Evolutionary conservation across 306 rosid species (phyloP).

Genomic region (Sindora glabra): DNA sequence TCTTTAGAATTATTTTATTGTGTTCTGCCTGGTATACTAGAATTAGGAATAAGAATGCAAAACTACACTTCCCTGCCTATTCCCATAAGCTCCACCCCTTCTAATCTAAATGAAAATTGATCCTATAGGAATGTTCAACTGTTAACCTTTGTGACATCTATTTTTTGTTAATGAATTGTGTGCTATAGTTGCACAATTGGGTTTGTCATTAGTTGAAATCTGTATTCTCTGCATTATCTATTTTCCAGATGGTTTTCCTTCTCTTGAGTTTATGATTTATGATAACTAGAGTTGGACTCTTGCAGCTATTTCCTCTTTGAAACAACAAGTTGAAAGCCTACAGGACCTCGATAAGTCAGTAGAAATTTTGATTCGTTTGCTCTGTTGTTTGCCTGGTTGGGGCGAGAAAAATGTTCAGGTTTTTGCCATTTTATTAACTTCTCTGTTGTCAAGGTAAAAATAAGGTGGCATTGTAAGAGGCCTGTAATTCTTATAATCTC

Average conservation of each 20-base stretch:
- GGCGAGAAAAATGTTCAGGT: conserved; percentile 99
- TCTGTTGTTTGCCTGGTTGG: conserved; percentile 94
- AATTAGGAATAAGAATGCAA: too few relatives aligned
- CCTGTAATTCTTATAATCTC: conserved; percentile 10
- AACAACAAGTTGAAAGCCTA: conserved; percentile 76
- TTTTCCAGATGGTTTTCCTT: background rate
- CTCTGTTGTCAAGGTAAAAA: conserved; percentile 3
- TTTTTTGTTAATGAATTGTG: too few relatives aligned
- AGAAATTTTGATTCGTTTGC: conserved; percentile 76
- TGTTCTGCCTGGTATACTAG: too few relatives aligned
- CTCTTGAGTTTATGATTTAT: conserved; percentile 6
- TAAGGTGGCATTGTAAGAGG: background rate
- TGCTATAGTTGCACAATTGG: too few relatives aligned
- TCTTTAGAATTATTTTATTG: too few relatives aligned
- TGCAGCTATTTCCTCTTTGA: conserved; percentile 83
- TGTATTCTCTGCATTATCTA: background rate
- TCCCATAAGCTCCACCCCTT: too few relatives aligned
- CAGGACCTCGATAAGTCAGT: conserved; percentile 56
- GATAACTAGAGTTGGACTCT: conserved; percentile 16
- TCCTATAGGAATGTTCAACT: too few relatives aligned
- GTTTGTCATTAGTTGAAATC: too few relatives aligned
- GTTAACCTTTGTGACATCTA: too few relatives aligned
- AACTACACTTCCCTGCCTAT: too few relatives aligned
- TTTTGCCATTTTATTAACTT: conserved; percentile 6
- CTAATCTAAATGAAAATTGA: too few relatives aligned